A percentile compares a stretch with the other conserved stretches of the same genome.
These are phyloP conservation scores for Monosporozyma servazzii DNA, from an alignment of 805 yeast species.

Conservation along the genomic window DNA sequence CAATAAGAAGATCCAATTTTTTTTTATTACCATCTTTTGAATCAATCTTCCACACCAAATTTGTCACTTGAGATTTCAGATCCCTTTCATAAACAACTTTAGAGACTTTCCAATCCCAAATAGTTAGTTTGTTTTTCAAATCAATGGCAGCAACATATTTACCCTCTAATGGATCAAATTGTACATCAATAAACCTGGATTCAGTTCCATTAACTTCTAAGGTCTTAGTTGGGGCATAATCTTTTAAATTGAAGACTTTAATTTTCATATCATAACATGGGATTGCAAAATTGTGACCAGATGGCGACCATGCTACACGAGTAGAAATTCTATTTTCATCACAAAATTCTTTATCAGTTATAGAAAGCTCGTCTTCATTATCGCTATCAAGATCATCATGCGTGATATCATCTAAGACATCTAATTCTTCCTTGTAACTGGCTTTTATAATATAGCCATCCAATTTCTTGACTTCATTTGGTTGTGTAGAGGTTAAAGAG, in stretches of 20 bases:
- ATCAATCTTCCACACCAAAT: conserved; percentile 30
- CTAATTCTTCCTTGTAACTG: conserved; percentile 17
- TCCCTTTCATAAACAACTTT: conserved; percentile 28
- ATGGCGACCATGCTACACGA: conserved; percentile 59
- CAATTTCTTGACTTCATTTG: conserved; percentile 41
- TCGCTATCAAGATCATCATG: conserved; percentile 22
- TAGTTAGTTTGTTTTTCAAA: conserved; percentile 38
- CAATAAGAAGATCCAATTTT: conserved; percentile 25
- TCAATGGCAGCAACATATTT: conserved; percentile 50
- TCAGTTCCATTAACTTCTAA: conserved; percentile 13
- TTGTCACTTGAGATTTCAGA: conserved; percentile 24
- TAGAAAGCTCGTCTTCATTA: conserved; percentile 32
- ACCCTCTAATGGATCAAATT: conserved; percentile 52
- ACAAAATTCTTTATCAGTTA: conserved; percentile 28
- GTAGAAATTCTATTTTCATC: conserved; percentile 40
- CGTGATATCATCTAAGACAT: conserved; percentile 13
- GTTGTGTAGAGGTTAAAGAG: conserved; percentile 43
- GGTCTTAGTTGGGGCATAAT: conserved; percentile 19
- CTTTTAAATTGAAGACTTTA: conserved; percentile 32
- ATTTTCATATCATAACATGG: conserved; percentile 46
- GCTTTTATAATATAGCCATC: conserved; percentile 30
- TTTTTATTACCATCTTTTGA: conserved; percentile 7
- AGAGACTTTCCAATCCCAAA: conserved; percentile 45
- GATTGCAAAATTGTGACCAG: conserved; percentile 59
- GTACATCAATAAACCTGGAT: conserved; percentile 39